Evolutionary conservation across 2,329 filamentous ascomycete genomes (phyloP), one percentile per base, ranked within the genome.

Genomic region (Colletotrichum musae): DNA sequence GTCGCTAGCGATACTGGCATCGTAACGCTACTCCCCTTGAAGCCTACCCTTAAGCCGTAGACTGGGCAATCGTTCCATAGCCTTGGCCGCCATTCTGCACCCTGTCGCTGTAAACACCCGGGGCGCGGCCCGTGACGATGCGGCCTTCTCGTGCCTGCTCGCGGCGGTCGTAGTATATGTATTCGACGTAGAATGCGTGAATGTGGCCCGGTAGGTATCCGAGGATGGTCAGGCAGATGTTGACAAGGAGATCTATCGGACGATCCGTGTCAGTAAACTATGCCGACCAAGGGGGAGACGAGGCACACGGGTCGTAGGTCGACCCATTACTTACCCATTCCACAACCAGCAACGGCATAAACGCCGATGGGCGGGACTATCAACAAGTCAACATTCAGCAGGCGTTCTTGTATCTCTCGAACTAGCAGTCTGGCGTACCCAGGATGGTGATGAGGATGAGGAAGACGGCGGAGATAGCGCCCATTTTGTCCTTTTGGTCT

Each of bases 121-220:
- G 89, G 1, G 92, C 92, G 2, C 84, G 86, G 9, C 80, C 76
- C 4, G 84, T 82, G 21, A 86, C 82, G 68, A 85, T 85, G 12
- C 85, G 83, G 5, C 92, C 92, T 41, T 87, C 82, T 53, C 85
- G 81, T 2, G 86, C 85, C 77, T 91, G 87, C 73, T 93, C 90
- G 61, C 86, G 87, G 47, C 92, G 91, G 75, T 93, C 89, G 79
- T 92, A 95, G 83, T 95, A 97, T 71, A 97, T 85, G 78, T 94
- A 97, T 80, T 94, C 90, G 70, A 94, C 73, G 78, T 95, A 96
- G 79, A 95, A 94, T 51, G 93, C 93, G 77, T 94, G 91, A 50
- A 95, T 88, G 73, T 94, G 91, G 7, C 93, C 94, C 0, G 93
- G 93, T 58, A 96, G 80, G 78, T 91, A 93, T n/a, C 90, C 90